A percentile compares a stretch with the other conserved stretches of the same genome.
Conservation (phyloP, 768 basidiomycete genomes). For the Sarcodon sp. region DNA sequence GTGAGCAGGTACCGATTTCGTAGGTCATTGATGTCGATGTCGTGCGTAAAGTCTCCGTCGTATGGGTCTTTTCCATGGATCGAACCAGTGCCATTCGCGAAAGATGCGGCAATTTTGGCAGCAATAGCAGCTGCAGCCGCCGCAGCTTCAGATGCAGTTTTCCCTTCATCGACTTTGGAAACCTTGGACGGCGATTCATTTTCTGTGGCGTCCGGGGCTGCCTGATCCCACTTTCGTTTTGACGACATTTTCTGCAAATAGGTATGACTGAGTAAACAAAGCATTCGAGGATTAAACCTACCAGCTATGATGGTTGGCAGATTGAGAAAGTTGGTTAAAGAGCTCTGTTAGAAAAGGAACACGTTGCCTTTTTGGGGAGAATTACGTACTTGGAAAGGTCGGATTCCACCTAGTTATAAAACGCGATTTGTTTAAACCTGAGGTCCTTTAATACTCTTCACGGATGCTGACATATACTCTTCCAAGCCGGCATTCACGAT, state of each 20-base stretch:
- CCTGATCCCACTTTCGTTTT: slow-evolving; percentile 76
- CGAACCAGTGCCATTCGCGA: slow-evolving; percentile 32
- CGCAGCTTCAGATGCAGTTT: slow-evolving; percentile 57
- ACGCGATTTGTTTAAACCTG: no score
- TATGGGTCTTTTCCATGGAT: slow-evolving; percentile 45
- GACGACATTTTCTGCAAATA: slow-evolving; percentile 33
- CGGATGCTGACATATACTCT: no score
- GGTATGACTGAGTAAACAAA: background rate
- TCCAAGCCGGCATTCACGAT: no score
- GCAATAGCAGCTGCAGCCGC: slow-evolving; percentile 80
- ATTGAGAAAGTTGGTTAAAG: no score
- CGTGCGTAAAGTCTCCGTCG: slow-evolving; percentile 73
- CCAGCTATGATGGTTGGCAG: background rate
- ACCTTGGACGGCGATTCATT: slow-evolving; percentile 27
- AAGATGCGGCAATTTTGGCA: slow-evolving; percentile 90
- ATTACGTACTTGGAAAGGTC: no score
- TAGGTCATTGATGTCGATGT: slow-evolving; percentile 96
- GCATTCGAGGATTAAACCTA: background rate
- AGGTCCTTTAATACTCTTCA: no score
- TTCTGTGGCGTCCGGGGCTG: slow-evolving; percentile 39
- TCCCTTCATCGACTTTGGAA: slow-evolving; percentile 35
- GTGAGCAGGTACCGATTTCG: slow-evolving; percentile 92
- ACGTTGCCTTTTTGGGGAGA: no score
- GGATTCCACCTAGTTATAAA: no score
- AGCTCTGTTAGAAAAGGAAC: no score